A percentile compares a stretch with the other conserved stretches of the same genome.
Conservation (phyloP, 2,329 filamentous ascomycete genomes). For the Lasiodiplodia theobromae region DNA sequence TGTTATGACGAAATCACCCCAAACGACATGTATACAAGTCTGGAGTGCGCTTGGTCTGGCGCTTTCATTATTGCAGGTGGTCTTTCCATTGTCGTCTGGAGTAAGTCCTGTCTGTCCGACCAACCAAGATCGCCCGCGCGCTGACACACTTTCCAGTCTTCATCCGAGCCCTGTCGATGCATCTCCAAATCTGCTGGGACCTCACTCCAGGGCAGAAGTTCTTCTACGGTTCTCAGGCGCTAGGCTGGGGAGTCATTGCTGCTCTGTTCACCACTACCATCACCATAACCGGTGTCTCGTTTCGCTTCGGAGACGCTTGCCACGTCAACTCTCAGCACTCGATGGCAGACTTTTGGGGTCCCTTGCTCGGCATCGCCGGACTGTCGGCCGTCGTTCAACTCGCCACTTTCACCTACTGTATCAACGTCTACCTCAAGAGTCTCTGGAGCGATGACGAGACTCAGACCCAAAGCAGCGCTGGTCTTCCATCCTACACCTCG, state of each 20-base stretch:
- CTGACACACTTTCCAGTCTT: slow-evolving; percentile 64
- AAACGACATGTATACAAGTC: slow-evolving; percentile 83
- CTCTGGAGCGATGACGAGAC: slow-evolving; percentile 76
- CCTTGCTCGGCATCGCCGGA: slow-evolving; percentile 78
- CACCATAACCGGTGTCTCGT: slow-evolving; percentile 88
- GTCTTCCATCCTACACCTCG: slow-evolving; percentile 69
- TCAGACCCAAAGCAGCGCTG: slow-evolving; percentile 67
- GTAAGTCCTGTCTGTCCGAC: slow-evolving; percentile 46
- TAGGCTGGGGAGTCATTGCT: slow-evolving; percentile 85
- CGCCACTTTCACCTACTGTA: slow-evolving; percentile 81
- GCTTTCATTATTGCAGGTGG: slow-evolving; percentile 86
- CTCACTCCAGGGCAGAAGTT: slow-evolving; percentile 85
- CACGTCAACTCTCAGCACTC: slow-evolving; percentile 93
- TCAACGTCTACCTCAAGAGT: slow-evolving; percentile 91
- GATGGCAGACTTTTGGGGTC: slow-evolving; percentile 87
- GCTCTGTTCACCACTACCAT: slow-evolving; percentile 78
- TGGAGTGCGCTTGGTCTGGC: slow-evolving; percentile 87
- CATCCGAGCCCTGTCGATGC: slow-evolving; percentile 85
- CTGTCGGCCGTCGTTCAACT: slow-evolving; percentile 82
- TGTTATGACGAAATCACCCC: slow-evolving; percentile 93
- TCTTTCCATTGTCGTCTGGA: slow-evolving; percentile 85
- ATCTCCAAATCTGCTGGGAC: slow-evolving; percentile 98
- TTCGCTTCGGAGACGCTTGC: slow-evolving; percentile 88
- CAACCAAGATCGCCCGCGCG: not conserved
- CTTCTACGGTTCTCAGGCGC: slow-evolving; percentile 81